phyloP scores from a whole-genome alignment of 1,284 basidiomycete genomes.

The Agroathelia rolfsii region DNA sequence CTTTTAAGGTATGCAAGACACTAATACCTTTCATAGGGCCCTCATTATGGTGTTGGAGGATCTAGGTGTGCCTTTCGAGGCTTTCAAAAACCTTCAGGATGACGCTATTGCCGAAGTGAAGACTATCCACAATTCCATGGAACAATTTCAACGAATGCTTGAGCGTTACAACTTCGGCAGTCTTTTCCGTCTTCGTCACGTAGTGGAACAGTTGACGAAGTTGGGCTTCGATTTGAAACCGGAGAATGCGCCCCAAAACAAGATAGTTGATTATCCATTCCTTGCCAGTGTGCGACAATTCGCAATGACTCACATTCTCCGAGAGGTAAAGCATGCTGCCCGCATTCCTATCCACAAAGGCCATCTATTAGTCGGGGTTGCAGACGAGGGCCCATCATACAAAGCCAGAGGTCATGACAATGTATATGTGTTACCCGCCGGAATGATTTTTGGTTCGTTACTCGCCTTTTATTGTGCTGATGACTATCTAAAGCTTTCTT shows the following conservation, averaged over 20 bases:
- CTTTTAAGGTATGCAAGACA: constrained; percentile 1
- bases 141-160: constrained; percentile 36
- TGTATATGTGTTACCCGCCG: constrained; percentile 41
- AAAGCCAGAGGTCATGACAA: constrained; percentile 34
- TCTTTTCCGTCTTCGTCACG: constrained; percentile 36
- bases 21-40: constrained; percentile 29
- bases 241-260: constrained; percentile 20
- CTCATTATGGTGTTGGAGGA: constrained; percentile 67
- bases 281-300: constrained; percentile 44
- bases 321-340: constrained; percentile 64
- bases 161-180: constrained; percentile 40
- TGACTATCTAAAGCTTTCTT: constrained; percentile 1
- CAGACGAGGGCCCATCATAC: constrained; percentile 66
- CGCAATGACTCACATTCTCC: constrained; percentile 49
- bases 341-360: constrained; percentile 61
- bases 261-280: constrained; percentile 53
- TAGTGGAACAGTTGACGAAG: constrained; percentile 39
- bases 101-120: constrained; percentile 38
- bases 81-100: constrained; percentile 49
- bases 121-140: constrained; percentile 44
- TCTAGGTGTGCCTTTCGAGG: constrained; percentile 40
- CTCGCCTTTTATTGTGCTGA: constrained; percentile 2
- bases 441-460: constrained; percentile 54
- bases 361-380: constrained; percentile 67
- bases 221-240: constrained; percentile 38